These are phyloP conservation scores for Calonectria montana DNA, from an alignment of 2,329 filamentous ascomycete species.

Conservation along the genomic window DNA sequence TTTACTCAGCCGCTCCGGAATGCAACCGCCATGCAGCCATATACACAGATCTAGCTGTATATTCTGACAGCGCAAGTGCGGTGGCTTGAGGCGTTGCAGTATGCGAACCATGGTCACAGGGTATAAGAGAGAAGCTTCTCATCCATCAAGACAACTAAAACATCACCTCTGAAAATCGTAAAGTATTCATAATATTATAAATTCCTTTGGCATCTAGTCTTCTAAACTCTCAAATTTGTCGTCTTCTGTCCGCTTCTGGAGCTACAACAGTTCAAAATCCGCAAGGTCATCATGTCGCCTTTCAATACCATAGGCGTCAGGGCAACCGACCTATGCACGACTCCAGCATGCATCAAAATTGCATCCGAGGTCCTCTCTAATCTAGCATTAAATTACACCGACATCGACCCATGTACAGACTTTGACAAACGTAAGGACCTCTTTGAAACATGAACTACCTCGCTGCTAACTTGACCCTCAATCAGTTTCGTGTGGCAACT, in stretches of 20 bases:
- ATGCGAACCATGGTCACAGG: neutral
- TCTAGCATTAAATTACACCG: constrained; percentile 59
- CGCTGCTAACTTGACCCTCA: neutral
- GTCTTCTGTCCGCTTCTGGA: neutral
- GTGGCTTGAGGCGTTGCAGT: neutral
- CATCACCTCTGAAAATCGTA: neutral
- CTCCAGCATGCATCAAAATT: constrained; percentile 45
- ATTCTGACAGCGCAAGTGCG: neutral
- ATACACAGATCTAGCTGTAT: neutral
- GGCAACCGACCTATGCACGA: constrained; percentile 27
- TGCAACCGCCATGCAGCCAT: neutral
- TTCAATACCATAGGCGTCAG: neutral
- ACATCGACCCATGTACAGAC: constrained; percentile 75
- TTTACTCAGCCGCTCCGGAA: neutral
- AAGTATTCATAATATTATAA: neutral
- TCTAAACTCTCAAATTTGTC: neutral
- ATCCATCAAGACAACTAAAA: neutral
- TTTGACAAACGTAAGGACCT: constrained; percentile 67
- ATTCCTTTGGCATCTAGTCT: neutral
- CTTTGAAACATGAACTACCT: constrained; percentile 51
- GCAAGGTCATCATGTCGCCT: neutral
- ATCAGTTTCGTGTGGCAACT: constrained; percentile 63
- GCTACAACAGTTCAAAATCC: neutral
- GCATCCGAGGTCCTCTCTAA: constrained; percentile 46
- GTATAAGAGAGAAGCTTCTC: neutral